Conservation (phyloP, 768 basidiomycete species). For the Leccinum subgranulosum region DNA sequence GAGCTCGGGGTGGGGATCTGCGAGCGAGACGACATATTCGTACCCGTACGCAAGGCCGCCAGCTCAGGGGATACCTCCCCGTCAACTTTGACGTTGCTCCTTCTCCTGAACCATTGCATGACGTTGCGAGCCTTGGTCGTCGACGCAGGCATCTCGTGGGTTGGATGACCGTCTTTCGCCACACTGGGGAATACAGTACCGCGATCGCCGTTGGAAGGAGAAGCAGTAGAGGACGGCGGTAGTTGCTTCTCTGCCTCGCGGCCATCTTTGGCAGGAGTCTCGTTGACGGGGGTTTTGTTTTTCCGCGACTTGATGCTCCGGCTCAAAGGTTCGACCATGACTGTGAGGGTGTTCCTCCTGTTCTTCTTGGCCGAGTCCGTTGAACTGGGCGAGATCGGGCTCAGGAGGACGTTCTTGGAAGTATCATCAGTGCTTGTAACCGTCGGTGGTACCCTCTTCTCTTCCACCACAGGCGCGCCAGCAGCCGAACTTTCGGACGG, state of each 20-base stretch:
- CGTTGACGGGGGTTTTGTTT: conserved; percentile 32
- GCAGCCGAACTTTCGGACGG: conserved; percentile 40
- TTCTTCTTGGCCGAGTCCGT: conserved; percentile 48
- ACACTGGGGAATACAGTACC: conserved; percentile 26
- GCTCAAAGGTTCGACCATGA: conserved; percentile 80
- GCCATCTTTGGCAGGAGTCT: conserved; percentile 42
- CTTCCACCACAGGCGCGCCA: conserved; percentile 18
- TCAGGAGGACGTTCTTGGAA: conserved; percentile 32
- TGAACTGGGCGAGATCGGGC: conserved; percentile 32
- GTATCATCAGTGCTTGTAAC: conserved; percentile 17
- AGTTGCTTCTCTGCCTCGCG: conserved; percentile 36
- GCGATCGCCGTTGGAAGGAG: conserved; percentile 27
- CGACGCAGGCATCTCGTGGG: conserved; percentile 56
- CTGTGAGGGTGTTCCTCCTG: conserved; percentile 78
- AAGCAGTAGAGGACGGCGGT: conserved; percentile 28
- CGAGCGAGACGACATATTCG: conserved; percentile 26
- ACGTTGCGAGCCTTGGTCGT: conserved; percentile 91
- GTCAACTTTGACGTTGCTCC: conserved; percentile 47
- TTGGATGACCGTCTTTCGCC: conserved; percentile 24
- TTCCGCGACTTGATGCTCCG: conserved; percentile 40
- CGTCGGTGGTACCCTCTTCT: conserved; percentile 13
- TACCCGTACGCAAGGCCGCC: conserved; percentile 15
- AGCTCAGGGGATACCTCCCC: conserved; percentile 20
- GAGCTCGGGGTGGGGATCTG: conserved; percentile 30
- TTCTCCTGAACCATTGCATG: conserved; percentile 96